These are phyloP conservation scores for Candida andamanensis DNA, from an alignment of 805 yeast genomes.

Conservation along the genomic window DNA sequence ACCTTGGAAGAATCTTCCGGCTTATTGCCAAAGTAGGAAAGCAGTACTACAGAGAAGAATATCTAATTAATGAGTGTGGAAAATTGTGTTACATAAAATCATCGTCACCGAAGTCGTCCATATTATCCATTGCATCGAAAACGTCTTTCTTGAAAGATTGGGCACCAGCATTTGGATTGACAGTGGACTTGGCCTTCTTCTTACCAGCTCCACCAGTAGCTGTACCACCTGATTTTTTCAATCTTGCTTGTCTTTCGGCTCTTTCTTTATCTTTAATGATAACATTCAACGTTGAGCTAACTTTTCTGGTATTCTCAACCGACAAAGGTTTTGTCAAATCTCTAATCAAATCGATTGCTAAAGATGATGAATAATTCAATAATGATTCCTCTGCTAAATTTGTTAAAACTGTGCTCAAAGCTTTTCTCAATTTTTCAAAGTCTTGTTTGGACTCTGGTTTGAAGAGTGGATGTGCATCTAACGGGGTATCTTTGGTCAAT, in stretches of 20 bases:
- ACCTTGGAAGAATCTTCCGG: conserved; percentile 11
- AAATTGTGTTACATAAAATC: conserved; percentile 85
- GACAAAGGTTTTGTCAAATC: conserved; percentile 78
- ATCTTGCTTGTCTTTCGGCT: conserved; percentile 83
- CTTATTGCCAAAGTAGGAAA: conserved; percentile 7
- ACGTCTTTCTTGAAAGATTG: conserved; percentile 57
- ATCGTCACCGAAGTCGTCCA: conserved; percentile 67
- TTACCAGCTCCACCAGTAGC: conserved; percentile 92
- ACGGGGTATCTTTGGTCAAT: conserved; percentile 59
- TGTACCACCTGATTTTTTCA: conserved; percentile 78
- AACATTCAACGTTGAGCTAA: conserved; percentile 77
- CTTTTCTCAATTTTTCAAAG: conserved; percentile 44
- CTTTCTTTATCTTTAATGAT: conserved; percentile 79
- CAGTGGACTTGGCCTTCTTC: conserved; percentile 82
- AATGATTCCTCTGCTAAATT: conserved; percentile 49
- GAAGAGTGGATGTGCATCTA: conserved; percentile 76
- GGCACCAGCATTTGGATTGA: conserved; percentile 51
- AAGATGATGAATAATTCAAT: conserved; percentile 63
- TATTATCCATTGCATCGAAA: conserved; percentile 50
- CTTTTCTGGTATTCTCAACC: conserved; percentile 79
- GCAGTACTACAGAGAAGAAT: too few species aligned
- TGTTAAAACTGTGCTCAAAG: conserved; percentile 19
- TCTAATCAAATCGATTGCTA: conserved; percentile 82
- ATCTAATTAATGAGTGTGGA: too few species aligned
- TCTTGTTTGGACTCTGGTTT: conserved; percentile 77